Conservation (phyloP, 2,329 filamentous ascomycete genomes). For the Beauveria rudraprayagi region DNA sequence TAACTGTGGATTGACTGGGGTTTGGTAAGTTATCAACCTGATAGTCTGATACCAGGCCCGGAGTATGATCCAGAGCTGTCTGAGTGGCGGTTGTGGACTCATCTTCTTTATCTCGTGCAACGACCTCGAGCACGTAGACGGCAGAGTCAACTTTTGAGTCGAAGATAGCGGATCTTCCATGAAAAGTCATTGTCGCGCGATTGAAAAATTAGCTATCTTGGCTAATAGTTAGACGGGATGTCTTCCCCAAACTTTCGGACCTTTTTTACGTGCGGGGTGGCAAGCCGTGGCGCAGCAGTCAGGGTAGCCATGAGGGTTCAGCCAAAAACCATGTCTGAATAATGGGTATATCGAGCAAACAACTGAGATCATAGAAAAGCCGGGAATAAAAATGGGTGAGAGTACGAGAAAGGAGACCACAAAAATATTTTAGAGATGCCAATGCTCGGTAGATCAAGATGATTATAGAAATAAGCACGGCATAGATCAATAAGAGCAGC, state of each 20-base stretch:
- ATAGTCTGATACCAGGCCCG: slow-evolving; percentile 9
- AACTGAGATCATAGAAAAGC: slow-evolving; percentile 5
- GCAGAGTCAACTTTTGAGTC: slow-evolving; percentile 29
- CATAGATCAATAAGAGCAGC: background rate
- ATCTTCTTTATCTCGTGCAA: slow-evolving; percentile 56
- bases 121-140: slow-evolving; percentile 37
- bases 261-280: slow-evolving; percentile 18
- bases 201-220: slow-evolving; percentile 13
- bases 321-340: slow-evolving; percentile 16
- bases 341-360: slow-evolving; percentile 2
- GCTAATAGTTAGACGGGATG: background rate
- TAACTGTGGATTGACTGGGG: background rate
- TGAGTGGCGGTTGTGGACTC: slow-evolving; percentile 37
- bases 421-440: background rate
- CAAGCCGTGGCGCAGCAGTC: slow-evolving; percentile 17
- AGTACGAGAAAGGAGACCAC: background rate
- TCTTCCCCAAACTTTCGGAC: too few species aligned
- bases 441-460: background rate
- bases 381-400: background rate
- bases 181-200: slow-evolving; percentile 29
- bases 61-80: slow-evolving; percentile 20
- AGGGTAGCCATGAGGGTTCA: slow-evolving; percentile 19
- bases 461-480: background rate
- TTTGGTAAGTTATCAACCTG: background rate
- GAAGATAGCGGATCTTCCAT: slow-evolving; percentile 28